A percentile compares a stretch with the other conserved stretches of the same genome.
Evolutionary conservation across 345 rosid genomes (phyloP).

Genomic region (Cochlearia excelsa): DNA sequence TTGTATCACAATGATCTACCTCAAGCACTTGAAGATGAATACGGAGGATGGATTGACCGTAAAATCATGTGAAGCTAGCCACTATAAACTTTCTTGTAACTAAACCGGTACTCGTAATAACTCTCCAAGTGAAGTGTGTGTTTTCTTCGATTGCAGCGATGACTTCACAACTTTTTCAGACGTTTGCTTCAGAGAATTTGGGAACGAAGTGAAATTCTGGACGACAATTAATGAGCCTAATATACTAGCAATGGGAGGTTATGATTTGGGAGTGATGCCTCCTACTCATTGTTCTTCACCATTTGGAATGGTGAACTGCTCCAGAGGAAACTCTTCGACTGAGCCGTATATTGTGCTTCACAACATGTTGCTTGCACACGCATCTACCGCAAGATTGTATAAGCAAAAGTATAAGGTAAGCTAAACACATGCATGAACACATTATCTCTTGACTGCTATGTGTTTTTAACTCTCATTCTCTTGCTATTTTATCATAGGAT

Average conservation of each 20-base stretch:
- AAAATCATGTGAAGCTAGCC: slow-evolving; percentile 44
- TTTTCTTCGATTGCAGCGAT: slow-evolving; percentile 42
- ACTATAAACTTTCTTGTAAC: too few relatives aligned
- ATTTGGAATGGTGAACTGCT: slow-evolving; percentile 24
- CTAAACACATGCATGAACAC: not conserved
- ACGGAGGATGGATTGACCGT: slow-evolving; percentile 59
- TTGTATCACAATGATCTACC: slow-evolving; percentile 53
- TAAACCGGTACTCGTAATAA: too few relatives aligned
- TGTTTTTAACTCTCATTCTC: not conserved
- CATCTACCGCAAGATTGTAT: slow-evolving; percentile 52
- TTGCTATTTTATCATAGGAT: slow-evolving; percentile 34
- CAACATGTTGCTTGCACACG: slow-evolving; percentile 61
- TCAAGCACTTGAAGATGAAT: slow-evolving; percentile 68
- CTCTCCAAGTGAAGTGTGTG: not conserved
- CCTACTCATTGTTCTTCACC: slow-evolving; percentile 47
- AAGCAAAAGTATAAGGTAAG: slow-evolving; percentile 53
- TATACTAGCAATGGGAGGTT: slow-evolving; percentile 36
- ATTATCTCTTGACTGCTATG: too few relatives aligned
- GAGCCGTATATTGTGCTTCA: slow-evolving; percentile 69
- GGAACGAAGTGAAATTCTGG: slow-evolving; percentile 57
- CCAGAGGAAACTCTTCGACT: slow-evolving; percentile 54
- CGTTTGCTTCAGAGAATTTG: slow-evolving; percentile 68
- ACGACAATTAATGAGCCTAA: slow-evolving; percentile 71
- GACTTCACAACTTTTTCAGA: slow-evolving; percentile 71
- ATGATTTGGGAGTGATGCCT: slow-evolving; percentile 30